Conservation (phyloP, 2,329 filamentous ascomycete genomes). For the Arthrobotrys pseudoclavata region DNA sequence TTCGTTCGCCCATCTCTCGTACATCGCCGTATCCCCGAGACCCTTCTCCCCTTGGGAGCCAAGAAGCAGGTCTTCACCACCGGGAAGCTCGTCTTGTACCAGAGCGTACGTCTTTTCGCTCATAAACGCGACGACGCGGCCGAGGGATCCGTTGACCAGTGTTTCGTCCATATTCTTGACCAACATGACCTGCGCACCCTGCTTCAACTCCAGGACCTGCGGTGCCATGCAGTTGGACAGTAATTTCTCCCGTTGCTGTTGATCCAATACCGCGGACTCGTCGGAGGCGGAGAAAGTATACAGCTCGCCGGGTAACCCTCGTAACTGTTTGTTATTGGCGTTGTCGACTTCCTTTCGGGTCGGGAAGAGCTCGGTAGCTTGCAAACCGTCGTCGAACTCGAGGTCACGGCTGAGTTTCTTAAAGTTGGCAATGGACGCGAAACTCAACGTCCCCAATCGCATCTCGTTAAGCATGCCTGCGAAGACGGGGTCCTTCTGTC, state of each 20-base stretch:
- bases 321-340: constrained; percentile 83
- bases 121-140: constrained; percentile 87
- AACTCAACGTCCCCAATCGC: constrained; percentile 84
- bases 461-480: constrained; percentile 98
- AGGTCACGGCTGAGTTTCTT: constrained; percentile 79
- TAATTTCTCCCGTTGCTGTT: constrained; percentile 78
- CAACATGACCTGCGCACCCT: constrained; percentile 97
- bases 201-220: constrained; percentile 81
- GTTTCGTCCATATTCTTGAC: constrained; percentile 98
- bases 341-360: constrained; percentile 89
- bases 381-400: constrained; percentile 78
- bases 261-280: constrained; percentile 76
- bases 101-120: constrained; percentile 74
- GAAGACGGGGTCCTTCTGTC: constrained; percentile 91
- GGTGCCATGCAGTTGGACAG: constrained; percentile 95
- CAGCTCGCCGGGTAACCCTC: constrained; percentile 76
- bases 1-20: constrained; percentile 67
- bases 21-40: constrained; percentile 63
- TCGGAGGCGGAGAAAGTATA: constrained; percentile 81
- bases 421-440: constrained; percentile 83
- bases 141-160: constrained; percentile 93
- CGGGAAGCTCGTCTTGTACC: constrained; percentile 68
- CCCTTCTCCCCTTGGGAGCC: constrained; percentile 65
- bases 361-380: constrained; percentile 92
- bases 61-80: constrained; percentile 68